Base-by-base conservation (phyloP, 2,329 filamentous ascomycete species). In the Cytospora mali region DNA sequence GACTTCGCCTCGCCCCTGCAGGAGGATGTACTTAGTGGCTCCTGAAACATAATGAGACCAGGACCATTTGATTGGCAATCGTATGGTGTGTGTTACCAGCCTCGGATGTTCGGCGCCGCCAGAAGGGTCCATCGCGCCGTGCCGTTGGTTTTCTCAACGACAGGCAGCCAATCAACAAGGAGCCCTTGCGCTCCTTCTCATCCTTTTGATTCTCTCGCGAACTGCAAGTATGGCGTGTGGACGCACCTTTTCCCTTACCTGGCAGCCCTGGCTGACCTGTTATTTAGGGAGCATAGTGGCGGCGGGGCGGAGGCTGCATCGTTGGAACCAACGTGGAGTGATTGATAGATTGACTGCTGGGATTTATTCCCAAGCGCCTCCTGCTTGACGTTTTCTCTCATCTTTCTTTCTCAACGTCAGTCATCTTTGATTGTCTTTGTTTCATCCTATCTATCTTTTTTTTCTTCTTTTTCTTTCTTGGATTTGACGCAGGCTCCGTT, bases 61-160 rank as follows among this genome's bases (percentile, higher is more conserved):
- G 50, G 51, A 58, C 54, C 59, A 55, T 64, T 39, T 51, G n/a
- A 55, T 60, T 54, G 21, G 42, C 51, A 42, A 62, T 64, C 54
- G 62, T 48, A 52, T 46, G 62, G 55, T 64, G 48, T 62, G 49
- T 52, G 58, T 58, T 64, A 46, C 39, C 46, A 42, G 42, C 49
- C 55, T 58, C 62, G 62, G 62, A 39, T 62, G 33, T 35, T n/a
- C n/a, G n/a, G 14, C 50, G 59, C 50, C 33, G 35, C 54, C 35
- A 29, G 29, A 23, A 31, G 49, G 35, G 53, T 27, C 28, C 51
- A n/a, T 10, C 58, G 58, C 51, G 54, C 62, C 58, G 29, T 56
- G 31, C n/a, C 28, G 42, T 31, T 58, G 54, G 62, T 25, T 1
- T 39, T 25, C 25, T 9, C 4, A n/a, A 25, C 35, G 29, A 51